phyloP scores from a whole-genome alignment of 768 basidiomycete genomes.

The Boletus subparvulus region DNA sequence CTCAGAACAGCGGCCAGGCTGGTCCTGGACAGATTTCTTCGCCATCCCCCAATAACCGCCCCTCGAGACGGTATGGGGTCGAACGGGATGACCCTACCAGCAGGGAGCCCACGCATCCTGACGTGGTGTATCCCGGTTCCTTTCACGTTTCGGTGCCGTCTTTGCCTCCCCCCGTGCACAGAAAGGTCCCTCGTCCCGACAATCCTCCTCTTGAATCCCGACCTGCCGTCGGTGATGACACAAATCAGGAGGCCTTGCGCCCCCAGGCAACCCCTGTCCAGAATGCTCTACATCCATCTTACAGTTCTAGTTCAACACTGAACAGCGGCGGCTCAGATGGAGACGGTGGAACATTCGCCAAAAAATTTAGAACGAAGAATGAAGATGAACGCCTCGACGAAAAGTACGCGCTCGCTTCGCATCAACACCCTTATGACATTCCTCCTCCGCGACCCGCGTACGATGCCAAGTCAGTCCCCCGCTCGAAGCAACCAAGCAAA shows the following conservation, averaged over 20 bases:
- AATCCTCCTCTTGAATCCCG: background rate
- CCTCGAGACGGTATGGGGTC: background rate
- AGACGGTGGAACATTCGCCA: constrained; percentile 17
- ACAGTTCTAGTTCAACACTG: constrained; percentile 41
- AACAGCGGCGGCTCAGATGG: constrained; percentile 22
- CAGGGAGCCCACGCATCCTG: constrained; percentile 1
- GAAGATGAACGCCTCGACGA: constrained; percentile 31
- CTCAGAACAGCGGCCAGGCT: constrained; percentile 17
- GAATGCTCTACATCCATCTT: constrained; percentile 32
- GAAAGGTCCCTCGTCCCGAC: background rate
- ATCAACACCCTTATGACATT: constrained; percentile 63
- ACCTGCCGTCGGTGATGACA: constrained; percentile 1
- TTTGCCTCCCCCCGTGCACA: constrained; percentile 5
- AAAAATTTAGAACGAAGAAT: constrained; percentile 11
- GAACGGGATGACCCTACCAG: background rate
- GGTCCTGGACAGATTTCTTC: constrained; percentile 19
- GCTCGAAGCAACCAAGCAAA: constrained; percentile 21
- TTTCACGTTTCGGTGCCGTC: constrained; percentile 8
- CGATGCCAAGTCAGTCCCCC: constrained; percentile 15
- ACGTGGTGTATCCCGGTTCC: constrained; percentile 5
- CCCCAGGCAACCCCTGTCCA: constrained; percentile 18
- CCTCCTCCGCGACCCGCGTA: constrained; percentile 49
- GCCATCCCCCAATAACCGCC: background rate
- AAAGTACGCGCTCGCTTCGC: constrained; percentile 52
- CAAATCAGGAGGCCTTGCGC: constrained; percentile 3